Evolutionary conservation across 1,139 yeast species (phyloP).

Genomic region (Lodderomyces jiufengensis): DNA sequence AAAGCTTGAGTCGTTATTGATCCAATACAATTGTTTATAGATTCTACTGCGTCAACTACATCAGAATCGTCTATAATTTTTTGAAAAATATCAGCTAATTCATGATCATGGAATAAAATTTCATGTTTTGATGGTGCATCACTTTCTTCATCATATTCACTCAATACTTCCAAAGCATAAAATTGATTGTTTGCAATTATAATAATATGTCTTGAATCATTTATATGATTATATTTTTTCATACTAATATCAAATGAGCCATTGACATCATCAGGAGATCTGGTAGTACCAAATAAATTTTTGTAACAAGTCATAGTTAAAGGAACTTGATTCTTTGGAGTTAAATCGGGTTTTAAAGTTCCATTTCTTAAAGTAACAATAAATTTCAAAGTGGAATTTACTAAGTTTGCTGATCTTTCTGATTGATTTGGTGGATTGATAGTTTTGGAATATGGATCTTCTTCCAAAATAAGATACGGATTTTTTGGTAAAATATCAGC

Average conservation of each 20-base stretch:
- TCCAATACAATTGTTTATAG: conserved; percentile 58
- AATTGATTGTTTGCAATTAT: conserved; percentile 61
- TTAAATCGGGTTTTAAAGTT: conserved; percentile 52
- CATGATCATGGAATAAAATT: conserved; percentile 53
- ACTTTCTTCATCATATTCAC: conserved; percentile 24
- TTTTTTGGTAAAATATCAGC: conserved; percentile 72
- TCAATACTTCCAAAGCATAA: conserved; percentile 57
- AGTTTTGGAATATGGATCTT: conserved; percentile 61
- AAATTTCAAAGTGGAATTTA: conserved; percentile 64
- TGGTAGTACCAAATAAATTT: conserved; percentile 65
- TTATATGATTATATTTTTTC: conserved; percentile 22
- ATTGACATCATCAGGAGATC: conserved; percentile 46
- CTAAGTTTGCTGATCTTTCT: conserved; percentile 62
- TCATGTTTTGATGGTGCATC: conserved; percentile 23
- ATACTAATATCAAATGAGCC: conserved; percentile 26
- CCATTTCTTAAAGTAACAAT: conserved; percentile 54
- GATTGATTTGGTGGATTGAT: conserved; percentile 61
- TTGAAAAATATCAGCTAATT: conserved; percentile 49
- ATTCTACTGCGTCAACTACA: conserved; percentile 34
- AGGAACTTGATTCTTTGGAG: conserved; percentile 49
- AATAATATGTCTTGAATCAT: conserved; percentile 48
- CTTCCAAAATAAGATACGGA: conserved; percentile 68
- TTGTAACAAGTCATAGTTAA: conserved; percentile 65
- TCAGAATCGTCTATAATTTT: conserved; percentile 46
- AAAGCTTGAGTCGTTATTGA: conserved; percentile 67